These are phyloP conservation scores for Exophiala lecanii-corni DNA, from an alignment of 2,329 filamentous ascomycete genomes.

Conservation along the genomic window DNA sequence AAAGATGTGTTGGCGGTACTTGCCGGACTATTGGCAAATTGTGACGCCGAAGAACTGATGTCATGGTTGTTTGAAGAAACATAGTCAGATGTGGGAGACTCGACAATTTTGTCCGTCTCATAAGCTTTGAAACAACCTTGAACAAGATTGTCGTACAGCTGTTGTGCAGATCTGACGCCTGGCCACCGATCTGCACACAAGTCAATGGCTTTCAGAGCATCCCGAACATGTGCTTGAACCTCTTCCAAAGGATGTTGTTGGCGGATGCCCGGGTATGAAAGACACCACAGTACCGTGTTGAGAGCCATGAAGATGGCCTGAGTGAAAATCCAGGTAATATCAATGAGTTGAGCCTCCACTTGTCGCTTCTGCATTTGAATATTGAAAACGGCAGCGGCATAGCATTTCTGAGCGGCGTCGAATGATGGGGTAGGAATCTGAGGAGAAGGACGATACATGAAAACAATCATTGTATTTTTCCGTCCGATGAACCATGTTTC, in stretches of 20 bases:
- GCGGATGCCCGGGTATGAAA: conserved; percentile 82
- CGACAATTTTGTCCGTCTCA: conserved; percentile 47
- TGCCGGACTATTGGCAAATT: conserved; percentile 34
- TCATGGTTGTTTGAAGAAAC: conserved; percentile 36
- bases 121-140: conserved; percentile 85
- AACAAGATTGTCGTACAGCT: conserved; percentile 82
- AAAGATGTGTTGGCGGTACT: conserved; percentile 35
- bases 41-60: conserved; percentile 25
- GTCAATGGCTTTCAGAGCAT: conserved; percentile 72
- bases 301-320: conserved; percentile 85
- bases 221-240: conserved; percentile 68
- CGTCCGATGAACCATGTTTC: conserved; percentile 68
- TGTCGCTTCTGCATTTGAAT: conserved; percentile 77
- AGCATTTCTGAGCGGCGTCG: conserved; percentile 75
- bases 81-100: conserved; percentile 38
- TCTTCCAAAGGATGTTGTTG: conserved; percentile 67
- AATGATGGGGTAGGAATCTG: conserved; percentile 82
- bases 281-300: conserved; percentile 85
- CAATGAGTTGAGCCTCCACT: conserved; percentile 68
- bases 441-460: conserved; percentile 84
- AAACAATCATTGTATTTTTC: conserved; percentile 83
- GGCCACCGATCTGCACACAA: conserved; percentile 86
- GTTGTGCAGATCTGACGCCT: conserved; percentile 75
- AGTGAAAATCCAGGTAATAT: conserved; percentile 92
- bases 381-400: conserved; percentile 74